phyloP scores from a whole-genome alignment of 225 moss, liverwort and hornwort species.

The Bryum argenteum region DNA sequence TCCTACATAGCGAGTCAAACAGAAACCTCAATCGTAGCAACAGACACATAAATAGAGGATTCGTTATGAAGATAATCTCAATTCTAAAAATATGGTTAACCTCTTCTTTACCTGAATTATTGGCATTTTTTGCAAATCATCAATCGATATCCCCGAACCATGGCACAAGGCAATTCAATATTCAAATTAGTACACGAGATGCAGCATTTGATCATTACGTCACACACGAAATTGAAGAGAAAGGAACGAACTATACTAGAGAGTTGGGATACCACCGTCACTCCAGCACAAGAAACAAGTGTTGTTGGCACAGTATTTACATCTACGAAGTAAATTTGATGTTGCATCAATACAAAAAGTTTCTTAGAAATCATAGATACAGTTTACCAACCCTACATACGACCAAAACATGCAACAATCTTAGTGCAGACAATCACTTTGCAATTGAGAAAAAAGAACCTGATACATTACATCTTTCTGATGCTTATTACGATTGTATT shows the following conservation, averaged over 20 bases:
- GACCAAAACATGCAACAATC: conserved; percentile 1
- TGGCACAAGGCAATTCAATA: conserved; percentile 1
- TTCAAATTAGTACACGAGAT: conserved; percentile 11
- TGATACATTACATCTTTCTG: too few relatives aligned
- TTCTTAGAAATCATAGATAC: not conserved
- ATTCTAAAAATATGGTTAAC: not conserved
- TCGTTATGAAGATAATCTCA: not conserved
- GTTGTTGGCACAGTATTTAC: conserved; percentile 79
- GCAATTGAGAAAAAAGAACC: too few relatives aligned
- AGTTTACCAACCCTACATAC: not conserved
- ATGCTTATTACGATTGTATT: too few relatives aligned
- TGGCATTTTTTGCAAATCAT: conserved; percentile 55
- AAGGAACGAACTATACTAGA: conserved; percentile 11
- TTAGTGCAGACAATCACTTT: not conserved
- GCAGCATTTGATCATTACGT: not conserved
- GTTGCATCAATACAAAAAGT: conserved; percentile 35
- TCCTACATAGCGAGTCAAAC: not conserved
- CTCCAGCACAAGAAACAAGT: conserved; percentile 80
- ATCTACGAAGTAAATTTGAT: conserved; percentile 83
- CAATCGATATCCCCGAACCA: conserved; percentile 27
- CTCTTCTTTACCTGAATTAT: conserved; percentile 49
- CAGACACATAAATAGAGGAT: not conserved
- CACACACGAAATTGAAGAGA: not conserved
- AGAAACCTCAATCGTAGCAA: not conserved
- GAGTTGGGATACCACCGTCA: conserved; percentile 53